Base-by-base conservation (phyloP, 106 monocot species). In the Ottelia alismoides region DNA sequence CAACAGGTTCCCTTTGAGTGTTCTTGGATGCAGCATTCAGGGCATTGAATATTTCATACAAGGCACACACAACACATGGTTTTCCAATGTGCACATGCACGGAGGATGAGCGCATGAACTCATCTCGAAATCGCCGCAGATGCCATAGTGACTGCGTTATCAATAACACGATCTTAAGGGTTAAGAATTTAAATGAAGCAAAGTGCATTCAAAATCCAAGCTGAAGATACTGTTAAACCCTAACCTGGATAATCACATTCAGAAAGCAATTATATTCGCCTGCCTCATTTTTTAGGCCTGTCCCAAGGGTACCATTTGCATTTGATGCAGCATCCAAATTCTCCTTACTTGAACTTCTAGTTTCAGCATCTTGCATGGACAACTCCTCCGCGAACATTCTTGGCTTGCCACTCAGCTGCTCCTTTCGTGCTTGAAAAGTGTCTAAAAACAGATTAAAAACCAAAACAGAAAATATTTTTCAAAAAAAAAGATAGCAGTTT, bases 251-350 rank as follows among this genome's bases (percentile, higher is more conserved):
- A 44, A 94, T 88, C 35, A 94, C 93, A 72, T 94, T 94, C 52
- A 94, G 58, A 61, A 94, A 94, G 53, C 93, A 94, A 81, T 94
- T 94, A 57, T 94, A 94, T 60, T 94, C 93, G 6, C 93, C 93
- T 64, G 69, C 75, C 51, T 80, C 84, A 78, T 94, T 94, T 65
- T 60, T 80, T 20, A 94, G 75, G 50, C 93, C 93, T 21, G 78
- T 58, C 6, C 88, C 93, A 58, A 75, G 50, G 2, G 69, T 35
- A 55, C 63, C 81, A 45, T 65, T 73, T 65, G 30, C 55, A 21
- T 20, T 57, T 28, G 65, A 28, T 45, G 25, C 5, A 47, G 22
- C 60, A 59, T 43, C 40, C 16, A 43, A 43, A n/a, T n/a, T n/a
- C n/a, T n/a, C n/a, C n/a, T n/a, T n/a, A n/a, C n/a, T n/a, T n/a